Evolutionary conservation across 306 rosid genomes (phyloP), one percentile per base, ranked within the genome.

Genomic region (Castanea crenata): DNA sequence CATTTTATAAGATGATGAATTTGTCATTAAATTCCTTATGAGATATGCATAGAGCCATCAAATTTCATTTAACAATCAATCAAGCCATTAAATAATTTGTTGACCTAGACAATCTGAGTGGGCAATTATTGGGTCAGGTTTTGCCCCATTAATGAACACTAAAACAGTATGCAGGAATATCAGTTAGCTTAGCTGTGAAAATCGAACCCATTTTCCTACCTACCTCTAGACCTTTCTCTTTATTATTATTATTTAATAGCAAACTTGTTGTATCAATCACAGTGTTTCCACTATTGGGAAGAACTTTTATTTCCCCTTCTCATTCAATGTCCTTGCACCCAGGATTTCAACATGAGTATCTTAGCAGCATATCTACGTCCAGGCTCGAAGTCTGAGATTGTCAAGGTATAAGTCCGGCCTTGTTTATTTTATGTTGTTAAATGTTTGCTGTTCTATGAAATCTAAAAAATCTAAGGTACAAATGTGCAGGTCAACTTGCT

Each of bases 261-360:
- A 21, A 65, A 65, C 19, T 7, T 27, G 46, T 65, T 1, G 14
- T 16, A 11, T 20, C 31, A 79, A 10, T 65, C 55, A 44, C 52
- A 21, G 74, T 52, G 56, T 69, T 71, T 78, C 57, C 20, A 21
- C 82, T 51, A 80, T 56, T 77, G 62, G 71, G 52, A 69, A 49
- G 32, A 54, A 52, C 9, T 20, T 63, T 32, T 20, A 16, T 82
- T 32, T 70, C 62, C 16, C 71, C 55, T 82, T 46, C 63, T 58
- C 32, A 77, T 19, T 49, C 29, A 69, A 73, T 79, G 76, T 56
- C 75, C 76, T 67, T 84, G 63, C 46, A 14, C 78, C 65, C 91
- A 91, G 96, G 97, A 91, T 81, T 93, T 93, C 90, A 91, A 89
- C 88, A 31, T 89, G 89, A 93, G 97, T 32, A 91, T 93, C 62